These are phyloP conservation scores for Talaromyces amestolkiae DNA, from an alignment of 2,329 filamentous ascomycete genomes.

Conservation along the genomic window DNA sequence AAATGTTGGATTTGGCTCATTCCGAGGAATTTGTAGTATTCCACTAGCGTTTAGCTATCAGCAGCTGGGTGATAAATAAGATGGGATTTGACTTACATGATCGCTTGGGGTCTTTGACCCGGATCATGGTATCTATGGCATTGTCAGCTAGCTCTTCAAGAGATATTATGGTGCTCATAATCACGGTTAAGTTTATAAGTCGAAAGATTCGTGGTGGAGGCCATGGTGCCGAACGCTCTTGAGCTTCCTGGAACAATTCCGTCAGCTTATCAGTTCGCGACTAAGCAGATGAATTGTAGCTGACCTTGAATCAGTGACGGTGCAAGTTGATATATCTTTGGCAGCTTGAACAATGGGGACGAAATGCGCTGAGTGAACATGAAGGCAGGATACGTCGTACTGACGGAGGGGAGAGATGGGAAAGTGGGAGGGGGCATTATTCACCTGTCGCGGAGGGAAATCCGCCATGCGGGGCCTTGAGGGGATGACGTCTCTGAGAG, in stretches of 20 bases:
- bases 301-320: conserved; percentile 3
- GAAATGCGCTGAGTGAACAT: not conserved
- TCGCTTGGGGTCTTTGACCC: conserved; percentile 88
- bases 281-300: not conserved
- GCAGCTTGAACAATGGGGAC: not conserved
- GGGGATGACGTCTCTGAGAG: conserved; percentile 5
- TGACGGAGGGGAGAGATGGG: not conserved
- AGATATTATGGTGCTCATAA: conserved; percentile 17
- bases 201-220: conserved; percentile 56
- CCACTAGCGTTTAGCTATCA: conserved; percentile 52
- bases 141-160: conserved; percentile 18
- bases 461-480: conserved; percentile 1
- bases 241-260: conserved; percentile 25
- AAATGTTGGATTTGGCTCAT: conserved; percentile 80
- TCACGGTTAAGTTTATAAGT: conserved; percentile 66
- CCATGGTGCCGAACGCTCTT: conserved; percentile 48
- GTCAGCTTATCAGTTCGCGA: conserved; percentile 4
- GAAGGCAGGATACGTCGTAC: not conserved
- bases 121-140: conserved; percentile 62
- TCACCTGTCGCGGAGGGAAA: not conserved
- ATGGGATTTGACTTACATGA: conserved; percentile 31
- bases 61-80: not conserved
- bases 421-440: not conserved
- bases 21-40: conserved; percentile 92
- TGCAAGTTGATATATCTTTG: not conserved